Conservation (phyloP, 1,284 basidiomycete species). For the Retiboletus fuscus region DNA sequence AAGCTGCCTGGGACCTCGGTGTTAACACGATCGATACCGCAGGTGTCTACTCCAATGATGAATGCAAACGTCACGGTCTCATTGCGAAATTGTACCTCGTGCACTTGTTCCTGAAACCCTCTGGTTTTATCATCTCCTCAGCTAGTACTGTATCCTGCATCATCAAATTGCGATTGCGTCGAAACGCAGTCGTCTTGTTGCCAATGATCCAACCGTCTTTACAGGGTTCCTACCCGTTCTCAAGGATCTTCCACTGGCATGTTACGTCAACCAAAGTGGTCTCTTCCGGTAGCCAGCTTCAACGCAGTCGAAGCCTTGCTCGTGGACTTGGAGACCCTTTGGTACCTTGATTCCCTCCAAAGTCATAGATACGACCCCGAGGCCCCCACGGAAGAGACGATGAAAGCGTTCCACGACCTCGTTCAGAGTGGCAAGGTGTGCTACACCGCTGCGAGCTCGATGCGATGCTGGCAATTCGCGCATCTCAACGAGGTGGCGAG, state of each 20-base stretch:
- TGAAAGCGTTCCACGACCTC: too few species aligned
- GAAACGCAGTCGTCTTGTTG: conserved; percentile 50
- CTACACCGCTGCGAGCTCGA: too few species aligned
- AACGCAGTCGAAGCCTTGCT: too few species aligned
- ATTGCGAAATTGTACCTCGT: conserved; percentile 60
- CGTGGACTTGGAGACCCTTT: too few species aligned
- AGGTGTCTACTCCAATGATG: conserved; percentile 66
- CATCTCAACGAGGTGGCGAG: too few species aligned
- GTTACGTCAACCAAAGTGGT: too few species aligned
- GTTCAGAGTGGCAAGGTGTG: too few species aligned
- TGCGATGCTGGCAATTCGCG: too few species aligned
- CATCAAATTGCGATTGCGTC: conserved; percentile 61
- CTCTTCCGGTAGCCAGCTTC: too few species aligned
- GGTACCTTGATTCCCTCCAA: too few species aligned
- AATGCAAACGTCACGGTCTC: conserved; percentile 57
- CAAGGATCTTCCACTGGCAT: conserved; percentile 37
- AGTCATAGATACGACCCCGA: too few species aligned
- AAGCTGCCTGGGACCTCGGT: conserved; percentile 60
- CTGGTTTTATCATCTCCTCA: not conserved
- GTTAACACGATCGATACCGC: conserved; percentile 67
- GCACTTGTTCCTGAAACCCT: not conserved
- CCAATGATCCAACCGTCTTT: conserved; percentile 23
- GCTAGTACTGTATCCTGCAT: conserved; percentile 65
- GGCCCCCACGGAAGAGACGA: too few species aligned
- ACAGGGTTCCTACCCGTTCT: conserved; percentile 16